phyloP scores from a whole-genome alignment of 2,329 filamentous ascomycete genomes.

The Colletotrichum sansevieriae region DNA sequence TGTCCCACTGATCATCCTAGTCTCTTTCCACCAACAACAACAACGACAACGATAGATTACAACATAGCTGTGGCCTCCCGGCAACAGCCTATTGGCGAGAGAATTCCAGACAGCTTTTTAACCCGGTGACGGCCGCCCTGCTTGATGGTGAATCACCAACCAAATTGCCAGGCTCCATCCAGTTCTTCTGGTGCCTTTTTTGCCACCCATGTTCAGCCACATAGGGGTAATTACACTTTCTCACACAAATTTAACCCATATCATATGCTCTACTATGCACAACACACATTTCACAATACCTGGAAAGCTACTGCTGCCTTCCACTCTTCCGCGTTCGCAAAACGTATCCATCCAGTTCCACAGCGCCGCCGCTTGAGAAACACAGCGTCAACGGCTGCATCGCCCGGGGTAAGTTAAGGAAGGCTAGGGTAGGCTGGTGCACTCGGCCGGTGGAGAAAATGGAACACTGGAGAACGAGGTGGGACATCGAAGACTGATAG shows the following conservation, averaged over 20 bases:
- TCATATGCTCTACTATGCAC: no score
- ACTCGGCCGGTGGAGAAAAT: conserved; percentile 2
- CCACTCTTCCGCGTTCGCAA: no score
- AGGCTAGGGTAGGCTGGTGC: no score
- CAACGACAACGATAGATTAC: not conserved
- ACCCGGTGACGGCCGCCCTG: conserved; percentile 2
- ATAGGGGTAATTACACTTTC: no score
- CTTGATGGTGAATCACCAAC: conserved; percentile 17
- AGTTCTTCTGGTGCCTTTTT: no score
- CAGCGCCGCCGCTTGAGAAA: conserved; percentile 11
- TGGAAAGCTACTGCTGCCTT: no score
- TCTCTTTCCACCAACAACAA: not conserved
- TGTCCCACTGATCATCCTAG: not conserved
- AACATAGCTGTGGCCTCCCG: conserved; percentile 16
- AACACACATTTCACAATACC: no score
- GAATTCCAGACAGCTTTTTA: conserved; percentile 4
- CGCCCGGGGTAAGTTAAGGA: no score
- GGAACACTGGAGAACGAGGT: conserved; percentile 3
- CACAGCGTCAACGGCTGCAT: no score
- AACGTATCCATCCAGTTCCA: conserved; percentile 17
- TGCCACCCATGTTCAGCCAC: no score
- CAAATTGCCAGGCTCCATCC: not conserved
- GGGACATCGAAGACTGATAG: conserved; percentile 8
- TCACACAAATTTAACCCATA: no score
- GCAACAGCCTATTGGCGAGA: conserved; percentile 10